phyloP scores from a whole-genome alignment of 2,329 filamentous ascomycete species.

The Stachybotrys chlorohalonatus region DNA sequence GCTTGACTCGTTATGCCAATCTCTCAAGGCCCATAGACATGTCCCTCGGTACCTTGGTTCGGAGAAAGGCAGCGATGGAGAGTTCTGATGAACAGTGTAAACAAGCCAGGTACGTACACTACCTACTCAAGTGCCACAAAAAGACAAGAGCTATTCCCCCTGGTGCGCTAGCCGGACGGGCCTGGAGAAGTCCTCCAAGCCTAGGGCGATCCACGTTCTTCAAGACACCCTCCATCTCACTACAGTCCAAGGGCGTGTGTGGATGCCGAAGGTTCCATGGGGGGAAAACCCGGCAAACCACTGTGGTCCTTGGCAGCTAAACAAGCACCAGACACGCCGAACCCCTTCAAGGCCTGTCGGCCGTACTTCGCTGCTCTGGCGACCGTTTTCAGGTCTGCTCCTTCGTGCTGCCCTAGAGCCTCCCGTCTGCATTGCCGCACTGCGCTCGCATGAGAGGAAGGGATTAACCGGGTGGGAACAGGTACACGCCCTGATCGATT shows the following conservation, averaged over 20 bases:
- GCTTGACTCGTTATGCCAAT: background rate
- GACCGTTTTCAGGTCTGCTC: background rate
- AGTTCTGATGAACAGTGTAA: background rate
- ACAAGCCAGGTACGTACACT: background rate
- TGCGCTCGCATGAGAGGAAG: background rate
- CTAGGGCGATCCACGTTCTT: background rate
- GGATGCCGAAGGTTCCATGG: background rate
- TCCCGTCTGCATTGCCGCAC: background rate
- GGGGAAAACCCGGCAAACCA: background rate
- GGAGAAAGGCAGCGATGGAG: background rate
- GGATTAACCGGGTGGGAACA: background rate
- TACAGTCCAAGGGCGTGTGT: background rate
- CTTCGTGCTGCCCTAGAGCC: background rate
- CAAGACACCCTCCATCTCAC: background rate
- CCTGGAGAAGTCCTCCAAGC: background rate
- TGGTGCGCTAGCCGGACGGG: background rate
- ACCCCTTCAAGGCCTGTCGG: background rate
- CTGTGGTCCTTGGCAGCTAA: background rate
- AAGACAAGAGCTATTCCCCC: background rate
- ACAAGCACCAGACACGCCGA: background rate
- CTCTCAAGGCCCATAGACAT: background rate
- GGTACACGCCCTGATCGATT: background rate
- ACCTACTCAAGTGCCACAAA: background rate
- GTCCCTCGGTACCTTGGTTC: background rate
- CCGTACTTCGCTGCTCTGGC: conserved; percentile 1